A percentile compares a stretch with the other conserved stretches of the same genome.
Conservation (phyloP, 1,284 basidiomycete genomes). For the Cryptococcus sp. region DNA sequence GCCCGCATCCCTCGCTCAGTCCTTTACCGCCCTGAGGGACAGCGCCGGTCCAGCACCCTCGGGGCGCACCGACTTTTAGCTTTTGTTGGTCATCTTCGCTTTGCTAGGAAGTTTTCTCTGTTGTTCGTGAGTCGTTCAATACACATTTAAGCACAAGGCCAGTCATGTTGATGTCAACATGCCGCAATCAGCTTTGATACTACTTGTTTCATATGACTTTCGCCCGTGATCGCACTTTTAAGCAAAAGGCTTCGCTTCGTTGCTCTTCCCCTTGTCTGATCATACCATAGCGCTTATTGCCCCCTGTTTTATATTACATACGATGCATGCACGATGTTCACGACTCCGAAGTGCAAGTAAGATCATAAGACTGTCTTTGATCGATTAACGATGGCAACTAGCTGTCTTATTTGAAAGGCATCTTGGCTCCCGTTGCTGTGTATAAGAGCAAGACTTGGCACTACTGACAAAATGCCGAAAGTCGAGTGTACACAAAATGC, state of each 20-base stretch:
- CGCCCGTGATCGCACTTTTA: background rate
- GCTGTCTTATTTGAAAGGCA: too few species aligned
- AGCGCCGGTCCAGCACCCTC: conserved; percentile 15
- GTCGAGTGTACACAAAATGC: too few species aligned
- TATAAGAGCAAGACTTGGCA: background rate
- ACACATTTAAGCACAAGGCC: too few species aligned
- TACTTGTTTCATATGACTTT: background rate
- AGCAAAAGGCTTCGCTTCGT: background rate
- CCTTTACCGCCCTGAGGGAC: conserved; percentile 32
- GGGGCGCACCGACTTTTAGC: conserved; percentile 13
- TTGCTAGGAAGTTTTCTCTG: background rate
- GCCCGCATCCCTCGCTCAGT: conserved; percentile 37
- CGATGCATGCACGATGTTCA: conserved; percentile 15
- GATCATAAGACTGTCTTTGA: too few species aligned
- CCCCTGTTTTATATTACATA: conserved; percentile 4
- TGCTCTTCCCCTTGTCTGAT: background rate
- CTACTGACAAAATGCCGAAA: too few species aligned
- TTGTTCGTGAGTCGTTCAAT: background rate
- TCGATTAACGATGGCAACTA: too few species aligned
- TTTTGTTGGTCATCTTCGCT: background rate
- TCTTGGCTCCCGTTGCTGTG: too few species aligned
- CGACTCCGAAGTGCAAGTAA: too few species aligned
- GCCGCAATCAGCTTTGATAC: background rate
- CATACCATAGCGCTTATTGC: background rate
- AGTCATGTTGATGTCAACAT: background rate